Evolutionary conservation across 2,329 filamentous ascomycete genomes (phyloP).

Genomic region (Aureobasidium sp.): DNA sequence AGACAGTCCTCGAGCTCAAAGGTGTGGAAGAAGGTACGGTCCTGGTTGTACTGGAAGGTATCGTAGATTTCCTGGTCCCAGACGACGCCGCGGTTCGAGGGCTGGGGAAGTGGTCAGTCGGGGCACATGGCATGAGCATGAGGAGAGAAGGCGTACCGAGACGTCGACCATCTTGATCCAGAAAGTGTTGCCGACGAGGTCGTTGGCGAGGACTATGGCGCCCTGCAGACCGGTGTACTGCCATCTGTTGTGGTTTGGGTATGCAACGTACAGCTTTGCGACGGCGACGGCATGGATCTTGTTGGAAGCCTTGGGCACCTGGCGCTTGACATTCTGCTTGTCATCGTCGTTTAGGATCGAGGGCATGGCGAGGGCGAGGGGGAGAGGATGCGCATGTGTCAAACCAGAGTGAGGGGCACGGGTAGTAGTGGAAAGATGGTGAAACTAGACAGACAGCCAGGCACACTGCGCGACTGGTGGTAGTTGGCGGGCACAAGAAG

Average conservation of each 20-base stretch:
- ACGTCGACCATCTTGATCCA: conserved; percentile 98
- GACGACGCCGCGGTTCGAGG: conserved; percentile 73
- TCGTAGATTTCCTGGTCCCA: conserved; percentile 99
- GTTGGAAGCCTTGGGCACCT: conserved; percentile 87
- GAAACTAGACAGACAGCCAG: not conserved
- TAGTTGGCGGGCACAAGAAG: not conserved
- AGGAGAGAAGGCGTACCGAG: conserved; percentile 54
- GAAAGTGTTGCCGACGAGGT: conserved; percentile 88
- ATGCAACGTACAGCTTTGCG: conserved; percentile 84
- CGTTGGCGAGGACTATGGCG: conserved; percentile 83
- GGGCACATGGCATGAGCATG: not conserved
- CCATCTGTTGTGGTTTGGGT: conserved; percentile 81
- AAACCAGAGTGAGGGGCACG: not conserved
- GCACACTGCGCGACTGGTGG: not conserved
- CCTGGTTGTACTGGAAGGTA: conserved; percentile 88
- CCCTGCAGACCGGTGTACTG: conserved; percentile 90
- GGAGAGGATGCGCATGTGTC: not conserved
- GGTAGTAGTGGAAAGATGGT: not conserved
- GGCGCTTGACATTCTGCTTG: conserved; percentile 92
- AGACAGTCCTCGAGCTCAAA: conserved; percentile 93
- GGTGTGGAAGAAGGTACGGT: conserved; percentile 93
- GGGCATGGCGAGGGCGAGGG: conserved; percentile 35
- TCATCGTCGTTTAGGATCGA: conserved; percentile 81
- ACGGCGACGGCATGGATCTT: conserved; percentile 96
- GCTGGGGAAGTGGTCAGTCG: conserved; percentile 38